Evolutionary conservation across 1,139 yeast genomes (phyloP).

Genomic region (Suhomyces yuchorum): DNA sequence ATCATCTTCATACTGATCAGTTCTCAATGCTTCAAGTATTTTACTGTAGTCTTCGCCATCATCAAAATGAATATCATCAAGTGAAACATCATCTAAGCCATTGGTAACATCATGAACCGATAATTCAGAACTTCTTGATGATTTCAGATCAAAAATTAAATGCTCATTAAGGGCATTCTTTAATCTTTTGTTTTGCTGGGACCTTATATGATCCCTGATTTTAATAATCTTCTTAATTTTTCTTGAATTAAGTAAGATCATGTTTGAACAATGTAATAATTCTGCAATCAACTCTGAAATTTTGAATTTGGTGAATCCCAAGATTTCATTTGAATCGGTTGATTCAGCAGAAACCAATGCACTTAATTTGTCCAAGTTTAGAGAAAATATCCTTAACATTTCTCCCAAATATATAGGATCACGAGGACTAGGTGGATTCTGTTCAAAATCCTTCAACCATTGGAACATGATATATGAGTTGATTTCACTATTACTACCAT

Average conservation of each 20-base stretch:
- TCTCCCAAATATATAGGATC: slow-evolving; percentile 52
- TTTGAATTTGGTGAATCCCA: slow-evolving; percentile 49
- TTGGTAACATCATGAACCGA: slow-evolving; percentile 33
- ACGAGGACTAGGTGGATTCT: slow-evolving; percentile 49
- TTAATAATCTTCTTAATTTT: slow-evolving; percentile 38
- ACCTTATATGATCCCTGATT: slow-evolving; percentile 40
- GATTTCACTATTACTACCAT: slow-evolving; percentile 41
- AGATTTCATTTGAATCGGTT: slow-evolving; percentile 14
- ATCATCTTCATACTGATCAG: slow-evolving; percentile 36
- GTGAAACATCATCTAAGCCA: slow-evolving; percentile 43
- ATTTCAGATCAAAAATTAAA: slow-evolving; percentile 14
- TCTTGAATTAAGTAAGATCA: slow-evolving; percentile 48
- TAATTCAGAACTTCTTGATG: slow-evolving; percentile 12
- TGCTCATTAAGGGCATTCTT: slow-evolving; percentile 38
- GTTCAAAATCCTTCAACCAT: slow-evolving; percentile 52
- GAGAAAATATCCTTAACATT: slow-evolving; percentile 44
- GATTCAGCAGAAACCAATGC: slow-evolving; percentile 26
- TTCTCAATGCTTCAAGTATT: slow-evolving; percentile 23
- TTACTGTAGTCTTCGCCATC: slow-evolving; percentile 16
- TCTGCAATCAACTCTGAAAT: slow-evolving; percentile 50
- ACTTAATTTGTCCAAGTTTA: slow-evolving; percentile 36
- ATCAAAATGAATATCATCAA: slow-evolving; percentile 34
- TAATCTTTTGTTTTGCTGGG: slow-evolving; percentile 34
- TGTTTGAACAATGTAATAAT: slow-evolving; percentile 50
- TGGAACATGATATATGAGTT: slow-evolving; percentile 48